Conservation (phyloP, 257 asterid species). For the Primulina eburnea region DNA sequence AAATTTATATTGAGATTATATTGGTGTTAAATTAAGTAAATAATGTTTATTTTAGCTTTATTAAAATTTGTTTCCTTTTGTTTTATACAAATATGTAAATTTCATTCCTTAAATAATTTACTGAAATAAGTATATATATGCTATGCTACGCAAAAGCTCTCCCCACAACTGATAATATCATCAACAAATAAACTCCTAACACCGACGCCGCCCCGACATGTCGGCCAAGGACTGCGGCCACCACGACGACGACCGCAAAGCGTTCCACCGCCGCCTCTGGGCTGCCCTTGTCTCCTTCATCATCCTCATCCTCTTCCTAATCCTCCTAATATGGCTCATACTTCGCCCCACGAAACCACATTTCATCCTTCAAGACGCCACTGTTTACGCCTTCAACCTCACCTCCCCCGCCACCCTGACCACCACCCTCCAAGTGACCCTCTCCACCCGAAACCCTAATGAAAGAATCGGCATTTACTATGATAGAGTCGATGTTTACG, state of each 20-base stretch:
- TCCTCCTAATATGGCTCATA: conserved; percentile 60
- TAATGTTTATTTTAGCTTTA: no score
- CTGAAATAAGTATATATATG: no score
- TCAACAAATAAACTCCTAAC: neutral
- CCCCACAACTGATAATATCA: no score
- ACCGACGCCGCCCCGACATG: conserved; percentile 28
- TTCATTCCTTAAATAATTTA: no score
- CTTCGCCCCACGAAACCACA: conserved; percentile 73
- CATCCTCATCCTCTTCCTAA: conserved; percentile 40
- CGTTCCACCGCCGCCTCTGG: conserved; percentile 34
- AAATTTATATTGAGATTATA: no score
- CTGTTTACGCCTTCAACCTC: conserved; percentile 62
- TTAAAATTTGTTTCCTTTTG: no score
- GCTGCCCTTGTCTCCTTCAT: conserved; percentile 19
- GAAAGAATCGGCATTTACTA: conserved; percentile 52
- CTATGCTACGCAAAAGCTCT: no score
- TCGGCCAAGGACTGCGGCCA: conserved; percentile 55
- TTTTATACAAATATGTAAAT: no score
- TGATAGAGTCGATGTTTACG: conserved; percentile 50
- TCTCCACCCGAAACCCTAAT: conserved; percentile 61
- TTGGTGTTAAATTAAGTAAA: no score
- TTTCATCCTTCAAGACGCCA: conserved; percentile 66
- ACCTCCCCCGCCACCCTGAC: conserved; percentile 50
- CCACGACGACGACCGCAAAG: conserved; percentile 29
- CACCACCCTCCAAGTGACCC: conserved; percentile 53